phyloP scores from a whole-genome alignment of 129 eudicot species.

The Ambrosia trifida region DNA sequence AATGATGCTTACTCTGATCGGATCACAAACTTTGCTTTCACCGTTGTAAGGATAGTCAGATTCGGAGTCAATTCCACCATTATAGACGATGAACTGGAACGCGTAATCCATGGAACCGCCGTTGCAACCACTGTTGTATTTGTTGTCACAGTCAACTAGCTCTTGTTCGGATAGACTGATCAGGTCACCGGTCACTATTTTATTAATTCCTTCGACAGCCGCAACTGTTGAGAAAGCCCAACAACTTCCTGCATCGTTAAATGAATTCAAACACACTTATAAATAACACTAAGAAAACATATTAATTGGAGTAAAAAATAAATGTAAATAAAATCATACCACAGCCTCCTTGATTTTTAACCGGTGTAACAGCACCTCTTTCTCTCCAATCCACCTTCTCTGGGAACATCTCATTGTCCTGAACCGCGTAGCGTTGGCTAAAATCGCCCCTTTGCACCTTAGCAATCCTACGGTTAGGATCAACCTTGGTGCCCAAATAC shows the following conservation, averaged over 20 bases:
- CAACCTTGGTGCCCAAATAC: constrained; percentile 61
- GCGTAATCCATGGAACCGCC: constrained; percentile 97
- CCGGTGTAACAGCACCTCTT: constrained; percentile 72
- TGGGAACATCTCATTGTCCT: constrained; percentile 50
- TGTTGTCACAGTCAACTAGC: constrained; percentile 76
- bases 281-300: neutral
- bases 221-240: constrained; percentile 99
- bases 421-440: constrained; percentile 53
- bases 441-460: constrained; percentile 44
- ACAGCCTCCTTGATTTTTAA: constrained; percentile 81
- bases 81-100: constrained; percentile 68
- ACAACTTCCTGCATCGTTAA: constrained; percentile 65
- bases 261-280: neutral
- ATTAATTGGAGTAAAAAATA: no score
- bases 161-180: constrained; percentile 82
- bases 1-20: constrained; percentile 48
- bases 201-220: constrained; percentile 81
- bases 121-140: constrained; percentile 62
- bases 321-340: constrained; percentile 33
- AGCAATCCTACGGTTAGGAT: constrained; percentile 49
- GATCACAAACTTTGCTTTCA: constrained; percentile 54
- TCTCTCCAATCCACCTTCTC: constrained; percentile 78
- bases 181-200: constrained; percentile 68
- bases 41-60: constrained; percentile 79
- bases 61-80: constrained; percentile 87